Base-by-base conservation (phyloP, 163 green algal species). In the Scenedesmus sp. region DNA sequence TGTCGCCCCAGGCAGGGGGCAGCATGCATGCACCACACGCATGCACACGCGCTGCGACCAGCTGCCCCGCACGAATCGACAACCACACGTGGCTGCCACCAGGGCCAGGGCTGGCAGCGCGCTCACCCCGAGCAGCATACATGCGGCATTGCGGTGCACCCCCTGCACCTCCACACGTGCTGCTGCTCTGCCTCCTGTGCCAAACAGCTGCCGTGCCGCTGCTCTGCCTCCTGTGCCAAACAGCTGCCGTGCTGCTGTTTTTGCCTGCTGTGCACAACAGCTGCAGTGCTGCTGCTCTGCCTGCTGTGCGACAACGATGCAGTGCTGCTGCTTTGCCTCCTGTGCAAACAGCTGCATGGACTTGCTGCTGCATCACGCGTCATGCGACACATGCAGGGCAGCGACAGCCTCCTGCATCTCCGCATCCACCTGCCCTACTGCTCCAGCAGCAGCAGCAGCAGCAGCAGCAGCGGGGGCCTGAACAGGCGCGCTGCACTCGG, bases 341-440 rank as follows among this genome's bases (percentile, higher is more conserved):
- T 6, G 46, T 10, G 10, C 10, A 53, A 10, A n/a, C 49, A 18
- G 49, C 49, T 56, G 49, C 49, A n/a, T n/a, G n/a, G n/a, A n/a
- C n/a, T n/a, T 56, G 49, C 49, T 40, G 30, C 30, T 76, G 65
- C 30, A 40, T 76, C 65, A 76, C 18, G 26, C 65, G 18, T 76
- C 65, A 76, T 76, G 26, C 30, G 65, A 76, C 7, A 76, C 65
- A 76, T 76, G 56, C 56, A 76, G 9, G 9, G 65, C 65, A 76
- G 65, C 65, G 40, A 76, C 65, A 40, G 65, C 65, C 40, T 76
- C 65, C 65, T 76, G 65, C 65, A 76, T 76, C 65, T 76, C 65
- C 30, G 37, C 65, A 40, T 76, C 65, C 5, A 76, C 65, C 9
- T 76, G 65, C 30, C 30, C 65, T 3, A 76, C 30, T 76, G 65